These are phyloP conservation scores for Ampelomyces quisqualis DNA, from an alignment of 2,329 filamentous ascomycete genomes.

Conservation along the genomic window DNA sequence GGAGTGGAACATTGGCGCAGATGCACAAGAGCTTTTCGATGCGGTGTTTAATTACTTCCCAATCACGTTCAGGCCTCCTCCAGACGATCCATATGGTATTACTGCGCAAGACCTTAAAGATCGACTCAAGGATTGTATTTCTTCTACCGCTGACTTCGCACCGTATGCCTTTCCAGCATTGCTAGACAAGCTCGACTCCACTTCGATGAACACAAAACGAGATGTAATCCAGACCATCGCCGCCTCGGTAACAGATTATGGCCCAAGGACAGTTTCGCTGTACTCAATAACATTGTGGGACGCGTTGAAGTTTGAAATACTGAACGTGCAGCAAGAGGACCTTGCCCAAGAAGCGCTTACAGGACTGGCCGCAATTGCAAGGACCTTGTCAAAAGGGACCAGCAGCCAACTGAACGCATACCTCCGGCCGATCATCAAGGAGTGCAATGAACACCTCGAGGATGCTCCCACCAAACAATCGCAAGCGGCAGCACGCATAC, in stretches of 20 bases:
- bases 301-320: conserved; percentile 67
- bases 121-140: conserved; percentile 63
- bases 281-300: conserved; percentile 69
- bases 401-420: conserved; percentile 55
- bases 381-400: conserved; percentile 54
- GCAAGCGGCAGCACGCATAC: conserved; percentile 62
- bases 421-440: conserved; percentile 62
- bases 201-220: conserved; percentile 67
- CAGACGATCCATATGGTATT: conserved; percentile 68
- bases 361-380: conserved; percentile 57
- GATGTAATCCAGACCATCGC: conserved; percentile 65
- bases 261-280: conserved; percentile 58
- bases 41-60: conserved; percentile 72
- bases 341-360: conserved; percentile 61
- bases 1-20: conserved; percentile 64
- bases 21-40: conserved; percentile 62
- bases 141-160: conserved; percentile 63
- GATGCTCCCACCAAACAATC: conserved; percentile 70
- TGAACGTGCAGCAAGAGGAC: conserved; percentile 67
- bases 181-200: conserved; percentile 69
- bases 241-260: conserved; percentile 61
- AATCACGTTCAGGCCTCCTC: conserved; percentile 68
- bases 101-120: conserved; percentile 68
- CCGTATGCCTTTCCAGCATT: conserved; percentile 66
- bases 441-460: conserved; percentile 67